phyloP scores from a whole-genome alignment of 2,329 filamentous ascomycete species.

The Xylariomycetidae sp. region DNA sequence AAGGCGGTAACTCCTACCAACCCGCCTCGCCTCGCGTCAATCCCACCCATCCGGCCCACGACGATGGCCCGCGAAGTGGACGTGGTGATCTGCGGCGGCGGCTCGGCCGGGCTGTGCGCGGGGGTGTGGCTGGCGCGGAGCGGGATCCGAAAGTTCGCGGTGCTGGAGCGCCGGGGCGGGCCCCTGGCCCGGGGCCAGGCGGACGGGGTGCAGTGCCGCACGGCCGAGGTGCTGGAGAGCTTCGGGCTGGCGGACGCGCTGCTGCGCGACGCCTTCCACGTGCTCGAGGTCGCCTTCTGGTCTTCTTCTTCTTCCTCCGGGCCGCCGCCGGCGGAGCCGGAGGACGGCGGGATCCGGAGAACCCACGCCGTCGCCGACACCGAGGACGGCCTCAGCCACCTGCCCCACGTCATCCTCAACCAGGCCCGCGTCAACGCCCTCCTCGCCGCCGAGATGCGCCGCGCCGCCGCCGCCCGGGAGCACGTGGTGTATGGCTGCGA shows the following conservation, averaged over 20 bases:
- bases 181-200: conserved; percentile 55
- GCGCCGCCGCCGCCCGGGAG: conserved; percentile 23
- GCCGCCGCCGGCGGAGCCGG: conserved; percentile 7
- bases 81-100: conserved; percentile 55
- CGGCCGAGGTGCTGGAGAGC: conserved; percentile 56
- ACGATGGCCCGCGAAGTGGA: conserved; percentile 25
- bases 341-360: conserved; percentile 34
- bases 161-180: conserved; percentile 51
- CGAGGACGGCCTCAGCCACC: conserved; percentile 43
- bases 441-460: conserved; percentile 46
- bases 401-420: conserved; percentile 51
- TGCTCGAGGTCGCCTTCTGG: conserved; percentile 55
- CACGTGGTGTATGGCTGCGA: conserved; percentile 50
- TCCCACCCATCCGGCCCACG: background rate
- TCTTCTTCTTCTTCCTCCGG: too few species aligned
- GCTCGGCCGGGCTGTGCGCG: conserved; percentile 56
- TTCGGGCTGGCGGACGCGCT: conserved; percentile 49
- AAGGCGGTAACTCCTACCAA: too few species aligned
- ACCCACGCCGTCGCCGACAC: conserved; percentile 47
- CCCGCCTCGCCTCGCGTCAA: too few species aligned
- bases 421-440: conserved; percentile 49
- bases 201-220: conserved; percentile 56
- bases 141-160: conserved; percentile 44
- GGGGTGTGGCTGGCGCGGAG: conserved; percentile 55
- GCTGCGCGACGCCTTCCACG: conserved; percentile 51